These are phyloP conservation scores for Corylus avellana DNA, from an alignment of 306 rosid species.

Conservation along the genomic window DNA sequence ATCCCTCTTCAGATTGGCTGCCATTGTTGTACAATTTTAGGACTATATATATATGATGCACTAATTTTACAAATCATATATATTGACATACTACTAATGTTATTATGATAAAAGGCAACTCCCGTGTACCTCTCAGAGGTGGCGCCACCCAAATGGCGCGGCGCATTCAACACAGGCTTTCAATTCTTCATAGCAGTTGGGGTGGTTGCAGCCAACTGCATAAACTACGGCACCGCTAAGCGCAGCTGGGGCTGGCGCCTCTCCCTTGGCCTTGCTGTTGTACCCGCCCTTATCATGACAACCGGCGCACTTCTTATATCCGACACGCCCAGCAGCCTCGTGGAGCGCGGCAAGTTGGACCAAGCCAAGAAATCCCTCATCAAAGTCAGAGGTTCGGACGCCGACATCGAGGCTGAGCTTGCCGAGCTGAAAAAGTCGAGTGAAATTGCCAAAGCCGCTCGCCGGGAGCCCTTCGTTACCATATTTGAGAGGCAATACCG, in stretches of 20 bases:
- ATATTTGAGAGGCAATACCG: conserved; percentile 55
- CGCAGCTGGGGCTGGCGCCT: conserved; percentile 70
- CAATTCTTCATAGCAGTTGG: conserved; percentile 63
- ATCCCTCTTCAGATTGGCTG: too few species aligned
- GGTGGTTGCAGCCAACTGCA: conserved; percentile 48
- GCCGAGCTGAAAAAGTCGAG: conserved; percentile 34
- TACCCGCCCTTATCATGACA: conserved; percentile 50
- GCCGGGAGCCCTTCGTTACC: conserved; percentile 48
- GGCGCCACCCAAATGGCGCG: conserved; percentile 76
- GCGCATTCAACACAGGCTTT: conserved; percentile 75
- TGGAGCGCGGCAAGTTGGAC: conserved; percentile 50
- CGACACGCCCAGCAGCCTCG: conserved; percentile 60
- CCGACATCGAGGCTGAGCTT: conserved; percentile 50
- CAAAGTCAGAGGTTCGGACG: conserved; percentile 46
- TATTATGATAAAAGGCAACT: conserved; percentile 43
- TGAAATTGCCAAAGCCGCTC: conserved; percentile 29
- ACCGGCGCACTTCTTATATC: conserved; percentile 50
- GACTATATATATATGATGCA: too few species aligned
- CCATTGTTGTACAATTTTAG: too few species aligned
- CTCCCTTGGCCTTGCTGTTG: conserved; percentile 67
- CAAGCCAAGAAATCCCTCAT: conserved; percentile 50
- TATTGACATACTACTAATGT: background rate
- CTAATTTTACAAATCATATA: too few species aligned
- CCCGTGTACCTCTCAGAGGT: conserved; percentile 75
- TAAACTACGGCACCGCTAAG: conserved; percentile 57